Evolutionary conservation across 75 land plant genomes (phyloP).

Genomic region (Adiantum capillusveneris): DNA sequence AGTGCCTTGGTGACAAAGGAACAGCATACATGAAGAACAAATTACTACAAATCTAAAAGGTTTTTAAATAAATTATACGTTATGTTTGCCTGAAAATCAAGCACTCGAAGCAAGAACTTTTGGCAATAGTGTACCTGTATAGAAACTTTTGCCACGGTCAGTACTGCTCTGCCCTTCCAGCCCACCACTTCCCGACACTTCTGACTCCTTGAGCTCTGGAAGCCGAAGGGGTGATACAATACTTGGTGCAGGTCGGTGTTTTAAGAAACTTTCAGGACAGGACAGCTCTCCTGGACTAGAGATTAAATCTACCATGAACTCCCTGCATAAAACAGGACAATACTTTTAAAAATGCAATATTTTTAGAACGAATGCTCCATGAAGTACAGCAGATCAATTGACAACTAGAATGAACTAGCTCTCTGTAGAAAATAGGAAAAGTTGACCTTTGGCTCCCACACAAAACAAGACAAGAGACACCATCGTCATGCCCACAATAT

Average conservation of each 20-base stretch:
- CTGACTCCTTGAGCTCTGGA: slow-evolving; percentile 42
- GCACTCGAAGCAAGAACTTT: too few relatives aligned
- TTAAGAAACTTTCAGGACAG: slow-evolving; percentile 56
- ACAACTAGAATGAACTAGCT: too few relatives aligned
- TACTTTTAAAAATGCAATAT: too few relatives aligned
- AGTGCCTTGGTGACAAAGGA: background rate
- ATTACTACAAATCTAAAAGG: background rate
- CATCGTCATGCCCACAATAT: slow-evolving; percentile 60
- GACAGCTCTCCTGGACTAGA: slow-evolving; percentile 55
- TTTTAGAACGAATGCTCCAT: too few relatives aligned
- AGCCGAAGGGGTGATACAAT: slow-evolving; percentile 75
- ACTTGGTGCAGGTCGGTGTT: slow-evolving; percentile 47
- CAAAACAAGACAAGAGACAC: slow-evolving; percentile 72
- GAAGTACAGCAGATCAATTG: too few relatives aligned
- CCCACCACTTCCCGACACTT: slow-evolving; percentile 12
- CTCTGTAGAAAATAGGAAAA: too few relatives aligned
- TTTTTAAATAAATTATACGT: too few relatives aligned
- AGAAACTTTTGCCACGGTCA: background rate
- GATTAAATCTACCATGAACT: slow-evolving; percentile 76
- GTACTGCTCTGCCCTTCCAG: background rate
- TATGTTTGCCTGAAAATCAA: too few relatives aligned
- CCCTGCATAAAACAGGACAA: slow-evolving; percentile 49
- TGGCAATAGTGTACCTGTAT: background rate
- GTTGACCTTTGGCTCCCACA: slow-evolving; percentile 56
- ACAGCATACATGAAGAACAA: background rate